These are phyloP conservation scores for Phlyctochytrium arcticum DNA, from an alignment of 192 early-diverging fungal genomes.

Conservation along the genomic window DNA sequence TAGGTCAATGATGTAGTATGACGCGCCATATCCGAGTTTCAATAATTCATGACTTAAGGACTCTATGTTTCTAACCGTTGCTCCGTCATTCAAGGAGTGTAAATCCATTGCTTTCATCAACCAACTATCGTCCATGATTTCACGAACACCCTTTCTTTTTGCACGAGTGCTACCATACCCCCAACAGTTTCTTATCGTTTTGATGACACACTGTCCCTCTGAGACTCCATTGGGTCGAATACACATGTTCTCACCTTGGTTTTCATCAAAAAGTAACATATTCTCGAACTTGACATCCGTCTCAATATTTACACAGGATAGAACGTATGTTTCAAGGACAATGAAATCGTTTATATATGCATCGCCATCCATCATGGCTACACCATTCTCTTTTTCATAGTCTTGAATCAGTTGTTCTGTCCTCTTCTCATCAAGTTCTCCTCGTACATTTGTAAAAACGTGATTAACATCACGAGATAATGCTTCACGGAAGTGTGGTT, in stretches of 20 bases:
- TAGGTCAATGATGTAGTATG: slow-evolving; percentile 2
- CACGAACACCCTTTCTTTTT: not conserved
- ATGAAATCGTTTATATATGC: not conserved
- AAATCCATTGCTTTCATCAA: not conserved
- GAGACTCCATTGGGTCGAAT: not conserved
- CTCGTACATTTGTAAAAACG: not conserved
- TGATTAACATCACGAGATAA: not conserved
- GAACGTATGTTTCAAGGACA: not conserved
- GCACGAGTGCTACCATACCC: not conserved
- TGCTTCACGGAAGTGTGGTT: not conserved
- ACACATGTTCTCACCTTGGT: not conserved
- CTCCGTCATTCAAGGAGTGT: not conserved
- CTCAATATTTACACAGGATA: not conserved
- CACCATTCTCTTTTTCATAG: not conserved
- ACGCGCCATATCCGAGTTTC: not conserved
- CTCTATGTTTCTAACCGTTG: not conserved
- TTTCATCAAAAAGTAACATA: slow-evolving; percentile 12
- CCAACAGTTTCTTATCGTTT: not conserved
- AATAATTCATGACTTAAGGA: not conserved
- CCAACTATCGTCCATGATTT: slow-evolving; percentile 3
- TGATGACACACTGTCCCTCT: slow-evolving; percentile 2
- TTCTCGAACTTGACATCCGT: not conserved
- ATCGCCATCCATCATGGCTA: not conserved
- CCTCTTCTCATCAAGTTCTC: not conserved
- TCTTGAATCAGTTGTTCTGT: not conserved